A percentile compares a stretch with the other conserved stretches of the same genome.
Evolutionary conservation across 192 early-diverging fungal species (phyloP).

Genomic region (Coemansia sp.): DNA sequence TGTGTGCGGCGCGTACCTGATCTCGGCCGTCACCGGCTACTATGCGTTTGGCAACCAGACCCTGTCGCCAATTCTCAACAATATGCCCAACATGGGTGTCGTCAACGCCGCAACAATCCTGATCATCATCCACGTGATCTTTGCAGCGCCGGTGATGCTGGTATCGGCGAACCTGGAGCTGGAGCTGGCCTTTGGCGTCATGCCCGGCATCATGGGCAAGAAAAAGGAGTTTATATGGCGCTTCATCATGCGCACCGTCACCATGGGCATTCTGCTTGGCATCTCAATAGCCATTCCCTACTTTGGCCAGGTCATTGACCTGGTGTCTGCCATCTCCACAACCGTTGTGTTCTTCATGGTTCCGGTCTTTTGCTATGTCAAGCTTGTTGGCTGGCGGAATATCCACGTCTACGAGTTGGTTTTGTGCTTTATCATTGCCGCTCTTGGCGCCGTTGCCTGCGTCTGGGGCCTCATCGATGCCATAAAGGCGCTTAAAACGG

Average conservation of each 20-base stretch:
- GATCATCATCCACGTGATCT: constrained; percentile 79
- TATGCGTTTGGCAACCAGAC: constrained; percentile 67
- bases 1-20: constrained; percentile 68
- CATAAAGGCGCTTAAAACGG: constrained; percentile 30
- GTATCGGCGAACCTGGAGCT: constrained; percentile 74
- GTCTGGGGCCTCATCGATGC: constrained; percentile 53
- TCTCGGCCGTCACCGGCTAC: constrained; percentile 73
- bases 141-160: constrained; percentile 75
- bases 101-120: constrained; percentile 68
- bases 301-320: constrained; percentile 77
- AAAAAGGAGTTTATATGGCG: constrained; percentile 60
- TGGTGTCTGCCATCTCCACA: constrained; percentile 79
- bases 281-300: constrained; percentile 75
- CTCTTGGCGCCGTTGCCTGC: constrained; percentile 37
- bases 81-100: constrained; percentile 63
- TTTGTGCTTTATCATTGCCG: constrained; percentile 34
- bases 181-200: constrained; percentile 67
- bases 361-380: constrained; percentile 75
- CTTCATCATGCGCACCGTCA: constrained; percentile 56
- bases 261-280: constrained; percentile 62
- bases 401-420: constrained; percentile 41
- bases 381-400: constrained; percentile 66
- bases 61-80: constrained; percentile 69
- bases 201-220: constrained; percentile 55
- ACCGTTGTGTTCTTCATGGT: constrained; percentile 82